phyloP scores from a whole-genome alignment of 345 rosid genomes.

The Eucalyptus marginata region DNA sequence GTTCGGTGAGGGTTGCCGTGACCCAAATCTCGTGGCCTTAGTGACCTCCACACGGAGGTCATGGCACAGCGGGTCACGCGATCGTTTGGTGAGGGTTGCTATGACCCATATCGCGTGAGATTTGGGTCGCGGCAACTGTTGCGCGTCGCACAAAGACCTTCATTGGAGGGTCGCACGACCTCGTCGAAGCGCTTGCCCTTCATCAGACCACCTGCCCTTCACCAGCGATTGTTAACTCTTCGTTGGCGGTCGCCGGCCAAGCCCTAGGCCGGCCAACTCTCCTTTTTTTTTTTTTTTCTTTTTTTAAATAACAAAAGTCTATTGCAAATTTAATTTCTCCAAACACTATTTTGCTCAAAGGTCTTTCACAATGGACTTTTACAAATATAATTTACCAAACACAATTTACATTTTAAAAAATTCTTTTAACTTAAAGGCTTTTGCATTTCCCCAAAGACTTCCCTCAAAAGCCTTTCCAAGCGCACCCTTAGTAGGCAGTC shows the following conservation, averaged over 20 bases:
- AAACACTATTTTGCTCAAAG: no score
- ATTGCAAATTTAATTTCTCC: no score
- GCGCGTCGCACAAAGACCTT: fast-evolving
- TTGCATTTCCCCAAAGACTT: no score
- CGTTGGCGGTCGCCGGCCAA: fast-evolving
- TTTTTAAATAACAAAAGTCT: no score
- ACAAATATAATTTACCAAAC: no score
- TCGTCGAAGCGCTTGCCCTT: fast-evolving
- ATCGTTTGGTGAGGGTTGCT: fast-evolving
- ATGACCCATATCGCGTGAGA: fast-evolving
- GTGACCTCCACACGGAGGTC: fast-evolving
- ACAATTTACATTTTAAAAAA: no score
- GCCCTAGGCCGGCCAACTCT: fast-evolving
- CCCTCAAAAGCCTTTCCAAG: no score
- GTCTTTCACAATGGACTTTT: no score
- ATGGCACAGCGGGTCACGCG: fast-evolving
- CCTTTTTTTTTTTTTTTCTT: no score
- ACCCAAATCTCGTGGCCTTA: fast-evolving
- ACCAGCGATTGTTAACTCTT: fast-evolving
- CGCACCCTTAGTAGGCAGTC: fast-evolving
- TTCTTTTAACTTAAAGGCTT: no score
- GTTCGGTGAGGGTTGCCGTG: fast-evolving
- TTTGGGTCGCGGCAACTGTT: no score
- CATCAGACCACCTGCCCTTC: fast-evolving
- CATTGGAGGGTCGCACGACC: fast-evolving